Percentiles rank a stretch among this genome's conserved stretches.
phyloP scores from a whole-genome alignment of 2,329 filamentous ascomycete genomes.

The Cladosporium phlei region DNA sequence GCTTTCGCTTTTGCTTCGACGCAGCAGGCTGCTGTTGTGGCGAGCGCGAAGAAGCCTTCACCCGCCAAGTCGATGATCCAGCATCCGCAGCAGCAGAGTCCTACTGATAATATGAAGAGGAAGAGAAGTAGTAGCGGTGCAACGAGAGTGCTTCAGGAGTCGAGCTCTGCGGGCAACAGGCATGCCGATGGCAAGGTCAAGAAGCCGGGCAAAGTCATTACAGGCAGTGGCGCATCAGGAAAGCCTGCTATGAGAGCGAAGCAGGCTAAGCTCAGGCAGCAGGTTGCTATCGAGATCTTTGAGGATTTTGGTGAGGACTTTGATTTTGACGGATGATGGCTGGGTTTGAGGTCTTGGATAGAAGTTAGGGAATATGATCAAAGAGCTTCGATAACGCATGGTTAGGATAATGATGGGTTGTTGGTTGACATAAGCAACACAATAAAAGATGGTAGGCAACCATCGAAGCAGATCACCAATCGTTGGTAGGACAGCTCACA shows the following conservation, averaged over 20 bases:
- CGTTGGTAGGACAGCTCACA: too few relatives aligned
- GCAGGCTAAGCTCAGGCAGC: constrained; percentile 20
- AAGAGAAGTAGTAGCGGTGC: not conserved
- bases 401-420: too few relatives aligned
- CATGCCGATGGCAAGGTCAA: not conserved
- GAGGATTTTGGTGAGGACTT: constrained; percentile 26
- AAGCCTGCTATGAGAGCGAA: constrained; percentile 13
- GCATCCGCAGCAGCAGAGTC: constrained; percentile 1
- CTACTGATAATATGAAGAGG: constrained; percentile 6
- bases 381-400: too few relatives aligned
- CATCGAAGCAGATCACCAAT: too few relatives aligned
- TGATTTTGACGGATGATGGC: constrained; percentile 5
- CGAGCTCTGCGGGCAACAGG: constrained; percentile 6
- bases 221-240: not conserved
- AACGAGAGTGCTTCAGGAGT: not conserved
- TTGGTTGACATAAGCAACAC: too few relatives aligned
- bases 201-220: constrained; percentile 14
- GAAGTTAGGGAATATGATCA: too few relatives aligned
- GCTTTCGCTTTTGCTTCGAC: constrained; percentile 25
- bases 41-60: constrained; percentile 2
- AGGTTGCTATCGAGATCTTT: constrained; percentile 27
- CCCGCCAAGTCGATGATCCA: not conserved
- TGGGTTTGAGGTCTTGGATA: too few relatives aligned
- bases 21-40: constrained; percentile 12
- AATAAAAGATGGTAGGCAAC: too few relatives aligned